Evolutionary conservation across 2,329 filamentous ascomycete genomes (phyloP).

Genomic region (Aaosphaeria arxii): DNA sequence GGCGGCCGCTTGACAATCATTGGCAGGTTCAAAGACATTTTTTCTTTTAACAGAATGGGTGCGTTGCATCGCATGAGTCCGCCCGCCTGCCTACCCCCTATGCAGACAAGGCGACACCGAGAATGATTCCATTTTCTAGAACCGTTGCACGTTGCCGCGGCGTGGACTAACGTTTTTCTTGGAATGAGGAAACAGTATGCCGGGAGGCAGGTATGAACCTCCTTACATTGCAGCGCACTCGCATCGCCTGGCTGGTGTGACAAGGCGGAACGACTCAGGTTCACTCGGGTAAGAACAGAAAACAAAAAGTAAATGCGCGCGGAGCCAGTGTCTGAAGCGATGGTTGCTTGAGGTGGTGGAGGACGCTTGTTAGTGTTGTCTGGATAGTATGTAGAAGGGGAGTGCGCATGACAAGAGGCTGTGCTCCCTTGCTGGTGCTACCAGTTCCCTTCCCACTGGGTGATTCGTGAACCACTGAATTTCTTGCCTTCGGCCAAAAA

Average conservation of each 20-base stretch:
- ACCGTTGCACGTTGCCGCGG: slow-evolving; percentile 19
- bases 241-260: slow-evolving; percentile 19
- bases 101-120: slow-evolving; percentile 17
- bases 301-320: slow-evolving; percentile 3
- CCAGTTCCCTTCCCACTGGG: slow-evolving; percentile 9
- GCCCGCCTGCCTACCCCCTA: slow-evolving; percentile 1
- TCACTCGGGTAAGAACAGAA: background rate
- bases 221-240: slow-evolving; percentile 12
- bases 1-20: too few relatives aligned
- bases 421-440: slow-evolving; percentile 16
- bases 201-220: slow-evolving; percentile 7
- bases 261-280: slow-evolving; percentile 5
- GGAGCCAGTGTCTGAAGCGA: slow-evolving; percentile 5
- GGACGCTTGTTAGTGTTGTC: background rate
- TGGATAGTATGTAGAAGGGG: background rate
- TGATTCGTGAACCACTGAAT: too few relatives aligned
- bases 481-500: background rate
- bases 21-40: too few relatives aligned
- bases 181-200: too few relatives aligned
- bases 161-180: too few relatives aligned
- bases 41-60: slow-evolving; percentile 1
- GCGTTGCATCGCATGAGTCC: slow-evolving; percentile 33
- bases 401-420: slow-evolving; percentile 9
- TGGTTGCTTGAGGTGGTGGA: slow-evolving; percentile 7
- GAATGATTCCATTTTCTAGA: slow-evolving; percentile 26